These are phyloP conservation scores for Garcia nutans DNA, from an alignment of 345 rosid genomes.

Conservation along the genomic window DNA sequence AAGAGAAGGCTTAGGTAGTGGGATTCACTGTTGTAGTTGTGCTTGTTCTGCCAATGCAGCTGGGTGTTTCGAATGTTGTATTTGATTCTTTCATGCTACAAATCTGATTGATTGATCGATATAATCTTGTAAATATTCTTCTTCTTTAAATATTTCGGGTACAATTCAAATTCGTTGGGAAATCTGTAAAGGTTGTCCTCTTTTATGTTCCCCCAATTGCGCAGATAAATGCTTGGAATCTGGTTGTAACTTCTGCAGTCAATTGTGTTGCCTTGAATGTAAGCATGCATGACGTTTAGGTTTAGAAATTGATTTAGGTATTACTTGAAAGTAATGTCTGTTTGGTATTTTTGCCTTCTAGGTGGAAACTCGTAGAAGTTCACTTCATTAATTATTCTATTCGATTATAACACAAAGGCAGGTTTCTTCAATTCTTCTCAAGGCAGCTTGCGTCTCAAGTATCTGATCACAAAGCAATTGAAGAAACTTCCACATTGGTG, in stretches of 20 bases:
- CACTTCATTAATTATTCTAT: not conserved
- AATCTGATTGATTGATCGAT: slow-evolving; percentile 24
- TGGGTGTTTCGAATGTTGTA: slow-evolving; percentile 26
- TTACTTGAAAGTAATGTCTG: not conserved
- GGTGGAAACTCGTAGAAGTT: not conserved
- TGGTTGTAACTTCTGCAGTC: not conserved
- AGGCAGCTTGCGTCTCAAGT: not conserved
- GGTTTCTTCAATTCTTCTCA: not conserved
- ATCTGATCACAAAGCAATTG: not conserved
- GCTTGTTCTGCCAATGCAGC: slow-evolving; percentile 29
- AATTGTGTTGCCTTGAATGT: not conserved
- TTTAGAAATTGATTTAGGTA: not conserved
- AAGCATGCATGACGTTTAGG: not conserved
- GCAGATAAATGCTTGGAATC: too few species aligned
- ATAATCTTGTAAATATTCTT: slow-evolving; percentile 40
- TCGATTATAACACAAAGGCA: not conserved
- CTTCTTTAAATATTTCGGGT: slow-evolving; percentile 16
- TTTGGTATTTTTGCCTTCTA: not conserved
- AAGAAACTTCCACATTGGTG: not conserved
- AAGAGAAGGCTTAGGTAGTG: slow-evolving; percentile 10
- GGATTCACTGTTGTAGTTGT: slow-evolving; percentile 25
- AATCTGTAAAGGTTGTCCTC: not conserved
- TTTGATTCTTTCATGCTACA: slow-evolving; percentile 35
- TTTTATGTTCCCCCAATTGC: too few species aligned
- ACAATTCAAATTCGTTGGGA: slow-evolving; percentile 36